Base-by-base conservation (phyloP, 768 basidiomycete species). In the Suillus lakei region DNA sequence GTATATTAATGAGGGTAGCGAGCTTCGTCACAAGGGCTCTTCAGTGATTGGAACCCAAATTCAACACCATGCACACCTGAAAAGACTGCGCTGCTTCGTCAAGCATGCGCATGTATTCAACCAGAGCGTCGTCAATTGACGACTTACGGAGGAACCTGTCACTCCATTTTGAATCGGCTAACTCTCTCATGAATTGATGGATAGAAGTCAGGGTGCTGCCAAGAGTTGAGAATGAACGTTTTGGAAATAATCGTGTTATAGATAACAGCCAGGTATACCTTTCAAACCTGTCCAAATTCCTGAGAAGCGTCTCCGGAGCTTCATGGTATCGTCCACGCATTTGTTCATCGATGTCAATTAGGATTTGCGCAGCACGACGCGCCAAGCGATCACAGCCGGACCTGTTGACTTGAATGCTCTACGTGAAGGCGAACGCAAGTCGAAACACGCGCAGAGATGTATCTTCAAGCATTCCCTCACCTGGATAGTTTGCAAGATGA, bases 81-180 rank as follows among this genome's bases (percentile, higher is more conserved):
- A 85, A 84, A 10, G 83, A 79, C 56, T 80, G 79, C 13, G 80
- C 77, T 13, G 84, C 82, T 28, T 85, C 84, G 28, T 83, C 79
- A 39, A 85, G 69, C 55, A 73, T 71, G 23, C 62, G 69, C 41
- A 75, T 71, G 55, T 77, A 79, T 9, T 78, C 74, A 2, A 48
- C 69, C 5, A 85, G 72, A 4, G 82, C 76, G 39, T 70, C 72
- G 63, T 84, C 83, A 18, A 84, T 83, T 0, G 75, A 73, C 16
- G 64, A 70, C 65, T 81, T 84, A 43, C 77, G 77, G 43, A 81
- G 70, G 30, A 85, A 76, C 7, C 82, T 78, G 16, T 72, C 73
- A 18, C 65, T 74, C 84, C 84, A 84, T 59, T 78, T 82, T 30
- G 72, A 75, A 34, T 79, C 77, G 0, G 79, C 80, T 43, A 81